Base-by-base conservation (phyloP, 2,329 filamentous ascomycete species). In the Clonostachys chloroleuca region DNA sequence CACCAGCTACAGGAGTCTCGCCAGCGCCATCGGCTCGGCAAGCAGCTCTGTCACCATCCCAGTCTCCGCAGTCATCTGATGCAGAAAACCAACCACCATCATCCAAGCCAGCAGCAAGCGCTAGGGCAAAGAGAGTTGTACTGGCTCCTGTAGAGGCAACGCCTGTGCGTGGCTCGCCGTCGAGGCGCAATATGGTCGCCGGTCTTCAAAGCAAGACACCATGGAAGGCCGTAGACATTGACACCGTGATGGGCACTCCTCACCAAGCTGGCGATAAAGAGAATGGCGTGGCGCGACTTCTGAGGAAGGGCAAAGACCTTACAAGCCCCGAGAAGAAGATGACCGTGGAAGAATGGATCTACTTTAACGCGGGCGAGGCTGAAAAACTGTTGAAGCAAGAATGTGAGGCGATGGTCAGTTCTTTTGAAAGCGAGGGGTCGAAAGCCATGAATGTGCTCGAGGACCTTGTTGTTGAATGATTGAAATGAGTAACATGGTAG, bases 301-400 rank as follows among this genome's bases (percentile, higher is more conserved):
- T 85, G 14, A 73, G 71, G 47, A 72, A 76, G 37, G 82, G 80
- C 12, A 74, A 74, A 1, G 79, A 79, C 13, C 68, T 99, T 46
- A 86, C 80, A 3, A 87, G 78, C 46, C 80, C 84, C 0, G 94
- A 97, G 70, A 91, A 87, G 72, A 74, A 78, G 36, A 96, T 99
- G 92, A 92, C 84, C 6, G 89, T 97, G 0, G 90, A 96, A 64
- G 84, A 96, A 65, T 99, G 92, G 90, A 87, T 99, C 37, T 74
- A 84, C 49, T 80, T 85, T 66, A 92, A 94, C 55, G 94, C 94
- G 0, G 78, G 79, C 51, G 75, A 85, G 60, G 90, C 89, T 0
- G 92, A 97, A 70, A 81, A 84, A 65, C 85, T 83, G 63, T 72
- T 99, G 47, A 86, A 85, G 59, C 70, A 77, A 35, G 87, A 95